Evolutionary conservation across 495 filamentous ascomycete species (phyloP).

Genomic region (Aspergillus incahuasiensis): DNA sequence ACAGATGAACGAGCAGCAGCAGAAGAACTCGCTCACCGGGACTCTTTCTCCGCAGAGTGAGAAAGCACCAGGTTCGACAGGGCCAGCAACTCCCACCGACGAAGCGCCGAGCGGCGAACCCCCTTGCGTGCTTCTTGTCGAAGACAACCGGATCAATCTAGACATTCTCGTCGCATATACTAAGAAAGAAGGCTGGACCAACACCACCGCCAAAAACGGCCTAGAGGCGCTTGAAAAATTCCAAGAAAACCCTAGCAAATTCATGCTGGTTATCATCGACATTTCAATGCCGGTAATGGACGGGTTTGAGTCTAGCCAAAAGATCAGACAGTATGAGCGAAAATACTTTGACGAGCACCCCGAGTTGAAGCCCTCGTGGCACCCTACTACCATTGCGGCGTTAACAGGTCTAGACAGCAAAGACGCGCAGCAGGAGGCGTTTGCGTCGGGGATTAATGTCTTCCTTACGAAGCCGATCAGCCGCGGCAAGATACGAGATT

Average conservation of each 20-base stretch:
- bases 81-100: too few relatives aligned
- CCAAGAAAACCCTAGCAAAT: conserved; percentile 21
- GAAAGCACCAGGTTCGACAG: too few relatives aligned
- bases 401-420: conserved; percentile 32
- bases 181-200: conserved; percentile 29
- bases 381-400: conserved; percentile 27
- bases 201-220: conserved; percentile 43
- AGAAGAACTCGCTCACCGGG: neutral
- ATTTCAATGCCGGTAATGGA: conserved; percentile 84
- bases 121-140: conserved; percentile 27
- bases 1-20: neutral
- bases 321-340: conserved; percentile 61
- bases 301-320: conserved; percentile 71
- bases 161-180: conserved; percentile 32
- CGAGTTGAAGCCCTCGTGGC: neutral
- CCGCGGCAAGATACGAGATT: conserved; percentile 18
- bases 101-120: neutral
- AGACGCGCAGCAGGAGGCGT: conserved; percentile 28
- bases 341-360: conserved; percentile 23
- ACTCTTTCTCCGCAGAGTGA: neutral
- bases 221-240: conserved; percentile 49
- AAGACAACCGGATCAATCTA: conserved; percentile 39
- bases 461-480: conserved; percentile 39
- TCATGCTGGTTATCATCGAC: conserved; percentile 54
- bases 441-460: conserved; percentile 33